Conservation (phyloP, 805 yeast species). For the Isabelozyma gotoi region DNA sequence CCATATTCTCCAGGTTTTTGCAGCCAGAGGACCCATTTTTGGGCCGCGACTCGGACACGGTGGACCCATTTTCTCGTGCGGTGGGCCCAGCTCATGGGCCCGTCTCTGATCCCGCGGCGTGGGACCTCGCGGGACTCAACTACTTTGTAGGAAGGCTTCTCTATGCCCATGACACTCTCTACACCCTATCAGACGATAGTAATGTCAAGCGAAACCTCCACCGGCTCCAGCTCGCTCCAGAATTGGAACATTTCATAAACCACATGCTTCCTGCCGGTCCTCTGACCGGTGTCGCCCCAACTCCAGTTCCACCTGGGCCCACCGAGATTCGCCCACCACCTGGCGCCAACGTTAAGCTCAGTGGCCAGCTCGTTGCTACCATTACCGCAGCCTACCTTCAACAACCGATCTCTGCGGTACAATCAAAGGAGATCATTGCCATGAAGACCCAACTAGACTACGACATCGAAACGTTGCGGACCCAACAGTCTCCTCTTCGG, state of each 20-base stretch:
- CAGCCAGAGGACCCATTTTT: constrained; percentile 16
- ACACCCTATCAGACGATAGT: constrained; percentile 7
- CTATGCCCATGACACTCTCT: constrained; percentile 11
- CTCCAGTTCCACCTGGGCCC: too few species aligned
- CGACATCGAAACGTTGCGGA: neutral
- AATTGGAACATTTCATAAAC: constrained; percentile 3
- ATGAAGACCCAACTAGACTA: neutral
- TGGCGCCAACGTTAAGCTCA: constrained; percentile 16
- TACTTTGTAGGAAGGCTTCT: constrained; percentile 13
- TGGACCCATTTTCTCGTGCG: constrained; percentile 4
- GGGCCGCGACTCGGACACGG: constrained; percentile 9
- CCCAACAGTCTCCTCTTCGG: neutral
- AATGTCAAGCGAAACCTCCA: constrained; percentile 6
- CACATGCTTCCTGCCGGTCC: constrained; percentile 1
- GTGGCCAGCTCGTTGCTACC: constrained; percentile 10
- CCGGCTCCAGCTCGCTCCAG: constrained; percentile 4
- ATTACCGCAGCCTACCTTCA: neutral
- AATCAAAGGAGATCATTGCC: neutral
- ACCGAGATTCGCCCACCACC: constrained; percentile 11
- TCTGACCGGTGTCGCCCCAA: too few species aligned
- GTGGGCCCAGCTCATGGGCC: too few species aligned
- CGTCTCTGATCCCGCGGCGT: too few species aligned
- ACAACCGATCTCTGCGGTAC: neutral
- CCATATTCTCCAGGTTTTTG: constrained; percentile 17
- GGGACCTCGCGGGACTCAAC: constrained; percentile 7